These are phyloP conservation scores for Fusarium bulbicola DNA, from an alignment of 2,329 filamentous ascomycete genomes.

Conservation along the genomic window DNA sequence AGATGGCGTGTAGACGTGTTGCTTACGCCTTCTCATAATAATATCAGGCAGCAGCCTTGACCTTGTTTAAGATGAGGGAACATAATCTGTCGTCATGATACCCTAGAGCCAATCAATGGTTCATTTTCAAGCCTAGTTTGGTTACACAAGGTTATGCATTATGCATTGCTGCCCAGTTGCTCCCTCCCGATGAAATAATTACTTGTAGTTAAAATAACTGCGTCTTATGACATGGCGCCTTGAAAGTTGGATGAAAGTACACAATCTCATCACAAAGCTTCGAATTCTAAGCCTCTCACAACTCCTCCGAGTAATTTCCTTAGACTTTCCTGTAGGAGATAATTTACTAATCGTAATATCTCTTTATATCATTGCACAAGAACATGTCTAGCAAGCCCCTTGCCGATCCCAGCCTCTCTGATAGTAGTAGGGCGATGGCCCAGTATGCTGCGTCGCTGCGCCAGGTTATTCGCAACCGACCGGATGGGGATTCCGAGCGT, in stretches of 20 bases:
- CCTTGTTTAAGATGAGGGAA: no score
- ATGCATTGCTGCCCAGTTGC: neutral
- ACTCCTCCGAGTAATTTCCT: accelerated
- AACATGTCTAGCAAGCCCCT: neutral
- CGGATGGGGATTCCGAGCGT: no score
- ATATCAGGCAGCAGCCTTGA: no score
- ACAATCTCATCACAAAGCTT: neutral
- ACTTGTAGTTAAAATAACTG: neutral
- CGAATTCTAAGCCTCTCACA: neutral
- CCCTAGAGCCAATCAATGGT: neutral
- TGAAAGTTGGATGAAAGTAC: neutral
- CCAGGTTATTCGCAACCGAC: no score
- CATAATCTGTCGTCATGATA: neutral
- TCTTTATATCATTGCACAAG: neutral
- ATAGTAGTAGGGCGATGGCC: accelerated
- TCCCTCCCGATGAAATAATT: neutral
- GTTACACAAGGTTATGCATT: neutral
- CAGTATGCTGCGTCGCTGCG: neutral
- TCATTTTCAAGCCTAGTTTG: neutral
- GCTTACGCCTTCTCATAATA: no score
- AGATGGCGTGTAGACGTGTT: no score
- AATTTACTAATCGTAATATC: neutral
- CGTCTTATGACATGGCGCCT: no score
- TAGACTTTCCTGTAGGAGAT: accelerated
- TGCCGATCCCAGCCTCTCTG: neutral